Evolutionary conservation across 768 basidiomycete species (phyloP).

Genomic region (Strobilomyces echinocephalus): DNA sequence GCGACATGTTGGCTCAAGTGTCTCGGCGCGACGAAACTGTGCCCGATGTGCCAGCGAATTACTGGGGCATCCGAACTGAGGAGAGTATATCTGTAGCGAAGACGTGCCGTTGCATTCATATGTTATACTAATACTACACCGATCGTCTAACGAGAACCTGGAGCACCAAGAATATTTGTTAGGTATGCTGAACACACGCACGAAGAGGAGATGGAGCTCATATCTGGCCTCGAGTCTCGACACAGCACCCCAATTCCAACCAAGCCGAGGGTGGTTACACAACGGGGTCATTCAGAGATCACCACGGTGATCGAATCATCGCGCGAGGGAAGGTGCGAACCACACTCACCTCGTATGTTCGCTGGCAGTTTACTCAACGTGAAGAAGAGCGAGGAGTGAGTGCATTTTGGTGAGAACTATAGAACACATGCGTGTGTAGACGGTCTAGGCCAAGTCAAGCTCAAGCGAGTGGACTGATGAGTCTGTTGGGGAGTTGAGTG

Average conservation of each 20-base stretch:
- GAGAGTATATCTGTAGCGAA: constrained; percentile 59
- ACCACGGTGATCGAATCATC: constrained; percentile 63
- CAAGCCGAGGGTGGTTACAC: constrained; percentile 46
- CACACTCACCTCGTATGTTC: constrained; percentile 28
- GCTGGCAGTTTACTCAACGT: neutral
- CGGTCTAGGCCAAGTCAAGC: constrained; percentile 10
- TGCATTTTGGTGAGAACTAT: constrained; percentile 22
- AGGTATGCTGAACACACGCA: neutral
- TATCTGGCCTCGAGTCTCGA: constrained; percentile 86
- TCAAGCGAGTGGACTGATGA: constrained; percentile 92
- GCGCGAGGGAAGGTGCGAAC: neutral
- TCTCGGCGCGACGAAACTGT: constrained; percentile 74
- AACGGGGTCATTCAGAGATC: constrained; percentile 25
- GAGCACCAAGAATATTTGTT: neutral
- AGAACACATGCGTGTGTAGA: constrained; percentile 22
- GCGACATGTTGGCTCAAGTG: constrained; percentile 82
- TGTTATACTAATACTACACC: constrained; percentile 2
- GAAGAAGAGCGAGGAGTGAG: neutral
- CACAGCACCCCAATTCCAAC: constrained; percentile 48
- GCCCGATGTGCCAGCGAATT: constrained; percentile 85
- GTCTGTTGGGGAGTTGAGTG: constrained; percentile 41
- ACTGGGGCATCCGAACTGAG: constrained; percentile 72
- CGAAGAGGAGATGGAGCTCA: constrained; percentile 40
- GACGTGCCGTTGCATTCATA: neutral
- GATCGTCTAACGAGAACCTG: constrained; percentile 7